These are phyloP conservation scores for Chamaecyparis obtusa DNA, from an alignment of 75 land plant genomes.

Conservation along the genomic window DNA sequence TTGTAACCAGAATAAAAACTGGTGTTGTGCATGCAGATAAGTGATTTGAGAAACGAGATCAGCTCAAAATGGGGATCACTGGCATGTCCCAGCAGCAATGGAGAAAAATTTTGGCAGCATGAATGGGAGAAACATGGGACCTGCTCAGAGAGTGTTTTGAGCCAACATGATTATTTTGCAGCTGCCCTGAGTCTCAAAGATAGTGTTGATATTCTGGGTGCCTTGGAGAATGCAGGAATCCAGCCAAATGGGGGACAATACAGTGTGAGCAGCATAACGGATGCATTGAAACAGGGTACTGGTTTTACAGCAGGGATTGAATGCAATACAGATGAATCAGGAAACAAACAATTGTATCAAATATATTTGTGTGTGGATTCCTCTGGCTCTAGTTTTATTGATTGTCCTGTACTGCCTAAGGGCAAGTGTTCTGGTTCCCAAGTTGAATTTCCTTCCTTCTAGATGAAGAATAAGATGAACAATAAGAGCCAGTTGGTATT, in stretches of 20 bases:
- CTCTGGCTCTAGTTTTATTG: slow-evolving; percentile 54
- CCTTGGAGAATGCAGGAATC: slow-evolving; percentile 40
- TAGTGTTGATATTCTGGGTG: slow-evolving; percentile 35
- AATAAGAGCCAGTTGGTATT: not conserved
- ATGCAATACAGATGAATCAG: slow-evolving; percentile 60
- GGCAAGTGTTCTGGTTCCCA: slow-evolving; percentile 17
- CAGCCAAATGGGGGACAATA: slow-evolving; percentile 39
- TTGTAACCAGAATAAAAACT: not conserved
- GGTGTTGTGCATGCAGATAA: slow-evolving; percentile 27
- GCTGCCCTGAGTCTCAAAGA: slow-evolving; percentile 44
- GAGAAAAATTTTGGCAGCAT: slow-evolving; percentile 63
- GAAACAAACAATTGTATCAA: slow-evolving; percentile 70
- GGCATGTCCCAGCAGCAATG: slow-evolving; percentile 62
- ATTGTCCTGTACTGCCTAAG: slow-evolving; percentile 58
- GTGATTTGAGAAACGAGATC: slow-evolving; percentile 37
- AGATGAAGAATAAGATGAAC: too few species aligned
- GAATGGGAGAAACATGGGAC: slow-evolving; percentile 95
- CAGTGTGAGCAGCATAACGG: slow-evolving; percentile 30
- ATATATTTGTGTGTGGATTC: slow-evolving; percentile 77
- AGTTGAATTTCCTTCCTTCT: slow-evolving; percentile 43
- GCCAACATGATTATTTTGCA: slow-evolving; percentile 55
- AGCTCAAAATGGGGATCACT: slow-evolving; percentile 61
- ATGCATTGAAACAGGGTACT: slow-evolving; percentile 33
- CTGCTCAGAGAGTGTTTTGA: slow-evolving; percentile 55
- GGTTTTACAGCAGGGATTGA: slow-evolving; percentile 60